Conservation (phyloP, 2,329 filamentous ascomycete genomes). For the Cladophialophora chaetospira region DNA sequence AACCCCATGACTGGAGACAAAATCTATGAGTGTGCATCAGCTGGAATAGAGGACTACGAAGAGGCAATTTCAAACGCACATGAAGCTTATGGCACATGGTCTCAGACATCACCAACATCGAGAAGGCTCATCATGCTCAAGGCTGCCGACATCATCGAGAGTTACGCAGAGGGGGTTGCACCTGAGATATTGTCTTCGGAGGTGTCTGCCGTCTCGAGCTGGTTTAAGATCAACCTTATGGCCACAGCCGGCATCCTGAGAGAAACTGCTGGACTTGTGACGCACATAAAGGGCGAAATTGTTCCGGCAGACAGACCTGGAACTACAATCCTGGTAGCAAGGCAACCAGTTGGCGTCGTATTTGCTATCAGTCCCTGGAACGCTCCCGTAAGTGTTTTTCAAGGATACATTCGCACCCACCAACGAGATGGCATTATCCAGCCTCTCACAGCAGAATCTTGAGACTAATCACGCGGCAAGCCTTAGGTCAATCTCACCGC, state of each 20-base stretch:
- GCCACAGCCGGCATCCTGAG: constrained; percentile 1
- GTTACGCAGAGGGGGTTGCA: neutral
- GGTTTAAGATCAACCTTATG: neutral
- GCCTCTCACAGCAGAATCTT: too few species aligned
- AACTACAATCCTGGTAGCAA: neutral
- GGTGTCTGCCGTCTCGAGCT: neutral
- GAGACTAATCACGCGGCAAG: neutral
- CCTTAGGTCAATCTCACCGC: neutral
- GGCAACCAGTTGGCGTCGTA: neutral
- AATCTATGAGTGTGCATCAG: neutral
- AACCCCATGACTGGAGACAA: constrained; percentile 2
- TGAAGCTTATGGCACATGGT: neutral
- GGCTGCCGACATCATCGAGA: neutral
- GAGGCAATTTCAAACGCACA: neutral
- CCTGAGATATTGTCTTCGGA: neutral
- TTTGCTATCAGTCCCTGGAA: constrained; percentile 7
- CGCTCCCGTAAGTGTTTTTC: neutral
- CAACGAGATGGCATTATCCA: neutral
- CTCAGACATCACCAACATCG: neutral
- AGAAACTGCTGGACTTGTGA: neutral
- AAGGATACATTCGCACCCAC: neutral
- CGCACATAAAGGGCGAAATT: constrained; percentile 4
- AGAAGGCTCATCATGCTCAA: constrained; percentile 2
- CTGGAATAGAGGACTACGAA: constrained; percentile 3
- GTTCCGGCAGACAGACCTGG: constrained; percentile 3